phyloP scores from a whole-genome alignment of 2,329 filamentous ascomycete species.

The Pestalotiopsis sp. region DNA sequence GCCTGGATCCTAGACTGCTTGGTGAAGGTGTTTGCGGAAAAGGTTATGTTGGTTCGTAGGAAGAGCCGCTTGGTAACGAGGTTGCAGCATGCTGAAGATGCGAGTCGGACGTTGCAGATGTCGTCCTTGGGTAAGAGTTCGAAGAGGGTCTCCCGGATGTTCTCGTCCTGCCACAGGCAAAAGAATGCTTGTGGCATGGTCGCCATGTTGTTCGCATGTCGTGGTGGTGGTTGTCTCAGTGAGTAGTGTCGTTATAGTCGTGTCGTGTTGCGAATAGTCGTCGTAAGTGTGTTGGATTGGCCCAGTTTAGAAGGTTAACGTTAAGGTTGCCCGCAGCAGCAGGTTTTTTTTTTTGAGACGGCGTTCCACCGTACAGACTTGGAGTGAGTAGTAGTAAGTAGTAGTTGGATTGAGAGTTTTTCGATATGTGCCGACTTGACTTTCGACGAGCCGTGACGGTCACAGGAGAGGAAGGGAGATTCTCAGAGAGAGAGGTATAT shows the following conservation, averaged over 20 bases:
- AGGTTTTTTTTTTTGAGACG: not conserved
- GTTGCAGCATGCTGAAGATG: conserved; percentile 71
- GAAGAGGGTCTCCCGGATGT: conserved; percentile 54
- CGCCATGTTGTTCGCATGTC: conserved; percentile 58
- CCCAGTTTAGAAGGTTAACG: conserved; percentile 13
- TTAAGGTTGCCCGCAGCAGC: conserved; percentile 2
- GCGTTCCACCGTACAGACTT: conserved; percentile 10
- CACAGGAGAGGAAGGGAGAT: not conserved
- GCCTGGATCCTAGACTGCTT: conserved; percentile 73
- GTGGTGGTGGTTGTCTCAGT: conserved; percentile 26
- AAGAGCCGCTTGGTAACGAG: conserved; percentile 72
- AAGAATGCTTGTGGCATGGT: conserved; percentile 53
- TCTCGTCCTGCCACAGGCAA: conserved; percentile 56
- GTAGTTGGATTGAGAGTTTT: not conserved
- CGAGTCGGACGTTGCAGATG: conserved; percentile 63
- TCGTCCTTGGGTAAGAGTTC: conserved; percentile 51
- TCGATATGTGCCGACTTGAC: not conserved
- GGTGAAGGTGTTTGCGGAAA: conserved; percentile 76
- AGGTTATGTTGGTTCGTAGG: conserved; percentile 68
- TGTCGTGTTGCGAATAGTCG: conserved; percentile 13
- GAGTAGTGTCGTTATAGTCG: not conserved
- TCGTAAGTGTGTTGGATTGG: conserved; percentile 11
- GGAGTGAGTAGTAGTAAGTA: not conserved
- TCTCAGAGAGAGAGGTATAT: conserved; percentile 1
- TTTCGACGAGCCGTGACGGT: not conserved